Conservation (phyloP, 2,329 filamentous ascomycete genomes). For the Leptographium procerum region DNA sequence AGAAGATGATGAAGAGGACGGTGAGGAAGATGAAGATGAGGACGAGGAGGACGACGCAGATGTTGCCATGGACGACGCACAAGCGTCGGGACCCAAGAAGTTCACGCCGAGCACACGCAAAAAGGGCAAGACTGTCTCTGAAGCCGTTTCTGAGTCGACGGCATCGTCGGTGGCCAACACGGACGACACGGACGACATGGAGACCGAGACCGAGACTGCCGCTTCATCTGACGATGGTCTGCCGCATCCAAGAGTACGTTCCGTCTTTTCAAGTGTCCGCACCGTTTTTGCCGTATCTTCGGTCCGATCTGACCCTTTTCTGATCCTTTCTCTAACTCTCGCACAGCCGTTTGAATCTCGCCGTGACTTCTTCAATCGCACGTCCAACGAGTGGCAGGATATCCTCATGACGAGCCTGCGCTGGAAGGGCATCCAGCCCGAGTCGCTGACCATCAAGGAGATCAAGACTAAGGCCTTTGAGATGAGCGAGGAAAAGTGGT, state of each 20-base stretch:
- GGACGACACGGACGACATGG: conserved; percentile 32
- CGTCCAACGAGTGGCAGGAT: conserved; percentile 83
- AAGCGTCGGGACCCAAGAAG: conserved; percentile 35
- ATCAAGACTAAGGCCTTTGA: conserved; percentile 85
- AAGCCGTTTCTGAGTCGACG: conserved; percentile 29
- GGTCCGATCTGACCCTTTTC: background rate
- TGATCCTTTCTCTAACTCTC: background rate
- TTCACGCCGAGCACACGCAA: conserved; percentile 44
- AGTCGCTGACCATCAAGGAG: conserved; percentile 72
- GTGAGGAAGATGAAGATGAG: conserved; percentile 49
- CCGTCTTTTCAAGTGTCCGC: background rate
- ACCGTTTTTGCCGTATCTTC: background rate
- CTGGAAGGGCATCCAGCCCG: conserved; percentile 54
- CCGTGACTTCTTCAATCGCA: conserved; percentile 84
- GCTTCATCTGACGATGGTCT: conserved; percentile 57
- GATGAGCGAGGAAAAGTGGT: conserved; percentile 93
- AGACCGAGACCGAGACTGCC: conserved; percentile 33
- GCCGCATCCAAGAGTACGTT: conserved; percentile 52
- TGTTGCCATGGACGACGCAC: conserved; percentile 35
- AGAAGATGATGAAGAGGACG: conserved; percentile 48
- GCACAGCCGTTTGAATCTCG: conserved; percentile 76
- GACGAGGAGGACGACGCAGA: conserved; percentile 43
- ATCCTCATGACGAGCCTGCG: conserved; percentile 65
- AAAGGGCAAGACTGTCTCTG: conserved; percentile 29
- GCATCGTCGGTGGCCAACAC: conserved; percentile 33